Evolutionary conservation across 73 alveolate species (phyloP), one percentile per base, ranked within the genome.

Genomic region (Tetrahymena malaccensis): DNA sequence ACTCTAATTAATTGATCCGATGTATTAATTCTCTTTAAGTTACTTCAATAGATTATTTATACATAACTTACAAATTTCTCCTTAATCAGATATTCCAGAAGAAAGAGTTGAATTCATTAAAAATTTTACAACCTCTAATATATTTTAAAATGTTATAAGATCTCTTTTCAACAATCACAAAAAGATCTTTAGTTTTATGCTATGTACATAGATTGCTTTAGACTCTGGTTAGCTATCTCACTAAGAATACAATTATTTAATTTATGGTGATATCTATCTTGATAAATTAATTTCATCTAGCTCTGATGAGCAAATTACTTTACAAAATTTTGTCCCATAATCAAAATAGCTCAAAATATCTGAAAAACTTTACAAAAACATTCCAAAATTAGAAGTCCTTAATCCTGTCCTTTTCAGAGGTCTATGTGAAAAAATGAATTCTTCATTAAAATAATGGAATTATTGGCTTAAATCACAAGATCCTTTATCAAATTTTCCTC

Each of bases 141-240:
- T 99, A 34, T 99, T 98, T 97, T 95, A 94, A 94, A 99, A 98
- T 97, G 98, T 99, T 70, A 98, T 99, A 56, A 97, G 99, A 96
- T 99, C 99, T 89, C 97, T 99, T 35, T 99, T 99, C 94, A 99
- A 99, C 95, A 96, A 96, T 43, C 99, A 99, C 97, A 98, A 99
- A 96, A 95, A 97, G 85, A 95, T 98, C 43, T 98, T 98, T 94
- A 95, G 99, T 93, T 99, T 98, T 94, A 94, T 98, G 85, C 98
- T 98, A n/a, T 98, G 98, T 94, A 97, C 99, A 13, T 96, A 98
- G 93, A 98, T 98, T 34, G 96, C 97, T 85, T 96, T 98, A 85
- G 96, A 97, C 85, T 93, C 94, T 43, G 96, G 95, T 22, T 96
- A 94, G 33, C 96, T 98, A 19, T 96, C 97, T 38, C 98, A 96